phyloP scores from a whole-genome alignment of 129 eudicot species.

The Flaveria robusta region DNA sequence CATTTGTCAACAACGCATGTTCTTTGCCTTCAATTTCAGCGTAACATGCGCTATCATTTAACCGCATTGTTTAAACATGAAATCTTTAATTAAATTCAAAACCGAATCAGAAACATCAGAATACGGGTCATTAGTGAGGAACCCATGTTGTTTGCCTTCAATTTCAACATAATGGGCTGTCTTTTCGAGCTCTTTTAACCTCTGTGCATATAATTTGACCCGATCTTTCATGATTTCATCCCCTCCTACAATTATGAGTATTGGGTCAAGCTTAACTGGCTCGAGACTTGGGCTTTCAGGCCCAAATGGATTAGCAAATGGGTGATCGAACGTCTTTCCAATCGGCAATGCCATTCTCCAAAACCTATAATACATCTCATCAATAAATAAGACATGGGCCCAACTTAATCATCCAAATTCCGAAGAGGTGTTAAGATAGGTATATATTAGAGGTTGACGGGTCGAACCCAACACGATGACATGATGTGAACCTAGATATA shows the following conservation, averaged over 20 bases:
- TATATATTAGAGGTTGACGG: no score
- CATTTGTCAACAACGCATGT: constrained; percentile 60
- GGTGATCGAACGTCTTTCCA: constrained; percentile 60
- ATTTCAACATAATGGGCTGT: constrained; percentile 45
- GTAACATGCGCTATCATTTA: constrained; percentile 18
- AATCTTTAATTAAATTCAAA: constrained; percentile 44
- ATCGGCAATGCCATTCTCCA: constrained; percentile 81
- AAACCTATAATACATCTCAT: constrained; percentile 44
- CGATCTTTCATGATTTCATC: constrained; percentile 71
- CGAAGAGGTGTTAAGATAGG: not conserved
- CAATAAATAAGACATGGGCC: not conserved
- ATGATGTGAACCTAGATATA: no score
- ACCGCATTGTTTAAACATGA: constrained; percentile 39
- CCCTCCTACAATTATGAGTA: constrained; percentile 61
- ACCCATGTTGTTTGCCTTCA: constrained; percentile 69
- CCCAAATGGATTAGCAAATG: constrained; percentile 86
- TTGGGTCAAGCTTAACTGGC: constrained; percentile 57
- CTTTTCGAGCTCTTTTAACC: constrained; percentile 54
- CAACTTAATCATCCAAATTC: not conserved
- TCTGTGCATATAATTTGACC: constrained; percentile 50
- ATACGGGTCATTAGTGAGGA: constrained; percentile 57
- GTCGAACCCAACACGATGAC: no score
- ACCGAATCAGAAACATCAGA: constrained; percentile 48
- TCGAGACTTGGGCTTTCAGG: constrained; percentile 61
- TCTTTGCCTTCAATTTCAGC: constrained; percentile 54